A percentile compares a stretch with the other conserved stretches of the same genome.
phyloP scores from a whole-genome alignment of 768 basidiomycete species.

The Trametes cingulata region DNA sequence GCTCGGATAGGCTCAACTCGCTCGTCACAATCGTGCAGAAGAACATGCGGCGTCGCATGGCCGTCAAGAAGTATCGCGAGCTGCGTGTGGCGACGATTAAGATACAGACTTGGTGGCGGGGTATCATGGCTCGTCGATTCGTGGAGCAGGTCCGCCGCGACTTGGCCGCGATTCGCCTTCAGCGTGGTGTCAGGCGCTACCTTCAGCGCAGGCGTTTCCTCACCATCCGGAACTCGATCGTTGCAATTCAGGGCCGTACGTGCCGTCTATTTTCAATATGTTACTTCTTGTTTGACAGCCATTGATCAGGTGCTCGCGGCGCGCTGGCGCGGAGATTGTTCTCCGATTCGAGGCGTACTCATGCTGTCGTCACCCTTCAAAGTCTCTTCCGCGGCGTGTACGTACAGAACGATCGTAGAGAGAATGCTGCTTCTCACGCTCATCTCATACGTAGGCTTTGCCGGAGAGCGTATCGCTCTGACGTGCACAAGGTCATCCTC shows the following conservation, averaged over 20 bases:
- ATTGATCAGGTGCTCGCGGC: conserved; percentile 67
- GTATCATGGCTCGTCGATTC: conserved; percentile 72
- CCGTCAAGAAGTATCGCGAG: conserved; percentile 73
- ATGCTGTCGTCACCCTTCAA: conserved; percentile 77
- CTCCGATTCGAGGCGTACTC: conserved; percentile 51
- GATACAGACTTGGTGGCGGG: conserved; percentile 95
- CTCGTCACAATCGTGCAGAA: conserved; percentile 97
- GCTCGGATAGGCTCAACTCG: conserved; percentile 82
- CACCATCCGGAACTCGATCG: conserved; percentile 59
- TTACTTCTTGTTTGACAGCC: background rate
- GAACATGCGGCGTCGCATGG: conserved; percentile 89
- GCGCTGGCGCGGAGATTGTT: conserved; percentile 64
- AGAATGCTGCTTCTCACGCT: background rate
- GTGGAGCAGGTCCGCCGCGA: conserved; percentile 73
- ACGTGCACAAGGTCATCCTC: conserved; percentile 75
- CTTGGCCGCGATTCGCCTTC: conserved; percentile 74
- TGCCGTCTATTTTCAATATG: conserved; percentile 27
- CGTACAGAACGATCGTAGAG: conserved; percentile 32
- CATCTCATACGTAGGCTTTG: conserved; percentile 42
- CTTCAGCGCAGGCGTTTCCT: conserved; percentile 73
- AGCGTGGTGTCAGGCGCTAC: conserved; percentile 69
- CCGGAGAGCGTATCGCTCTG: conserved; percentile 53
- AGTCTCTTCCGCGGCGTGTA: conserved; percentile 87
- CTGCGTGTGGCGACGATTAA: conserved; percentile 74
- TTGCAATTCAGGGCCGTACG: conserved; percentile 85